phyloP scores from a whole-genome alignment of 2,329 filamentous ascomycete species.

The Hypoxylon sp. region DNA sequence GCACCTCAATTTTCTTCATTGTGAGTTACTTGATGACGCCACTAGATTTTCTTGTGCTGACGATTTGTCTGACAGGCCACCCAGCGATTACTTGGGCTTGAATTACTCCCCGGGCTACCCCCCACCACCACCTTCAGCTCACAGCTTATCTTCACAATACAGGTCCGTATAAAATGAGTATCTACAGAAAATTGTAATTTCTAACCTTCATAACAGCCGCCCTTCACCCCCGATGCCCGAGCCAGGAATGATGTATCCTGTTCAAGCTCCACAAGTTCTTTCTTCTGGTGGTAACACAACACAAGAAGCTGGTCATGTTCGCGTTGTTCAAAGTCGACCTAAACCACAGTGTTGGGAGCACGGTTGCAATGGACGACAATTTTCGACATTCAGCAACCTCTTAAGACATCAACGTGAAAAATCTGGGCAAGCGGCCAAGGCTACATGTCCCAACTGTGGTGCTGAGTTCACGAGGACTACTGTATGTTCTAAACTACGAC shows the following conservation, averaged over 20 bases:
- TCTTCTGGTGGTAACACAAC: conserved; percentile 54
- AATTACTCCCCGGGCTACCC: conserved; percentile 60
- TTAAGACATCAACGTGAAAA: conserved; percentile 94
- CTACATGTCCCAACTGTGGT: conserved; percentile 89
- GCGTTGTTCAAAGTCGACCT: conserved; percentile 82
- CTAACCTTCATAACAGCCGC: conserved; percentile 52
- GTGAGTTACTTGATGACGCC: conserved; percentile 36
- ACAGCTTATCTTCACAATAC: conserved; percentile 58
- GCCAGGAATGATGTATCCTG: conserved; percentile 61
- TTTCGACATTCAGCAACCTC: conserved; percentile 96
- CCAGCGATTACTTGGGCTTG: conserved; percentile 62
- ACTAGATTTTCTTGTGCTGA: conserved; percentile 45
- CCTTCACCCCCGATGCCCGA: conserved; percentile 62
- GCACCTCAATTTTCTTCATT: conserved; percentile 52
- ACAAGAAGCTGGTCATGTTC: conserved; percentile 67
- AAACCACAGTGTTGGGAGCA: conserved; percentile 98
- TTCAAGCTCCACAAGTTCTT: conserved; percentile 56
- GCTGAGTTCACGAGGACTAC: conserved; percentile 93
- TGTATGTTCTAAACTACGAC: conserved; percentile 39
- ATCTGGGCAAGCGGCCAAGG: conserved; percentile 90
- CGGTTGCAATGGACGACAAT: conserved; percentile 94
- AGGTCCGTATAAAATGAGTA: conserved; percentile 55
- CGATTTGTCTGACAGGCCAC: conserved; percentile 42
- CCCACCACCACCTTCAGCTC: conserved; percentile 50
- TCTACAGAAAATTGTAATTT: conserved; percentile 12